Evolutionary conservation across 148 eudicot species (phyloP).

Genomic region (Cornus suecica): DNA sequence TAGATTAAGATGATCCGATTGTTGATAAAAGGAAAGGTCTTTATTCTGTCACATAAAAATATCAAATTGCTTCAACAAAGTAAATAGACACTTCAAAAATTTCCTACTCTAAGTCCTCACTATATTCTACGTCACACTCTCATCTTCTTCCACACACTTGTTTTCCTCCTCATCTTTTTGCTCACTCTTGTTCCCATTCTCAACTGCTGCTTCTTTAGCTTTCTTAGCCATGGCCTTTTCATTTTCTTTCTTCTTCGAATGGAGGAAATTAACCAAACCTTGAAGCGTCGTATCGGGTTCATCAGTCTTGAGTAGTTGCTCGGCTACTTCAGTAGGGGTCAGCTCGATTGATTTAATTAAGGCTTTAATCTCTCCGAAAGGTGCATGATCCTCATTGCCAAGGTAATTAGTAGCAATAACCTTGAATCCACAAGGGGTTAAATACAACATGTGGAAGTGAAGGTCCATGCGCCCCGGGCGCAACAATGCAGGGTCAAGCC

Average conservation of each 20-base stretch:
- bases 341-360: conserved; percentile 21
- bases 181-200: neutral
- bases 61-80: neutral
- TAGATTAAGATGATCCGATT: too few species aligned
- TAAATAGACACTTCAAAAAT: neutral
- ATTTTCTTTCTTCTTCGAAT: conserved; percentile 14
- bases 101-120: neutral
- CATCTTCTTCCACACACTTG: too few species aligned
- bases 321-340: conserved; percentile 49
- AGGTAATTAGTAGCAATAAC: conserved; percentile 40
- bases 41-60: too few species aligned
- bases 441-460: conserved; percentile 60
- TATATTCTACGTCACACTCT: too few species aligned
- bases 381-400: conserved; percentile 21
- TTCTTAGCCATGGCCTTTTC: conserved; percentile 24
- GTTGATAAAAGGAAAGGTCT: too few species aligned
- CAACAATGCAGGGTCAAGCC: conserved; percentile 52
- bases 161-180: neutral
- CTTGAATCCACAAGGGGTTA: conserved; percentile 31
- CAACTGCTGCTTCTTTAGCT: neutral
- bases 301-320: conserved; percentile 36
- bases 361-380: conserved; percentile 25
- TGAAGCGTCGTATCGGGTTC: conserved; percentile 21
- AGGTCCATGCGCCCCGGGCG: conserved; percentile 67
- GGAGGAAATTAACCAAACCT: conserved; percentile 27